A percentile compares a stretch with the other conserved stretches of the same genome.
Evolutionary conservation across 768 basidiomycete genomes (phyloP).

Genomic region (Tylopilus intermedius): DNA sequence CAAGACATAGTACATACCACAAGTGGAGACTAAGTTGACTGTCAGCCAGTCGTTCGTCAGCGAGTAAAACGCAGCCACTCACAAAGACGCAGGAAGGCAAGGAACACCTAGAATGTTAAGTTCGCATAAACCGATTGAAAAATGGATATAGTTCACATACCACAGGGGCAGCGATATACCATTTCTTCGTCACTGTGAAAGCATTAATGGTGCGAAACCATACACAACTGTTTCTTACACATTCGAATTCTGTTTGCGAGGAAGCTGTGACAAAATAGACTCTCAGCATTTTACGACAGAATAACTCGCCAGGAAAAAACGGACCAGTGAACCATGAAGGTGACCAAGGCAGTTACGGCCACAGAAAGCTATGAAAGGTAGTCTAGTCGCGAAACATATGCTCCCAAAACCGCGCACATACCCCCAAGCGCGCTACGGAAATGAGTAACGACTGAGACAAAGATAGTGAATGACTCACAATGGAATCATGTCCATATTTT

Average conservation of each 20-base stretch:
- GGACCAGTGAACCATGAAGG: slow-evolving; percentile 32
- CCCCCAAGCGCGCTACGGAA: slow-evolving; percentile 23
- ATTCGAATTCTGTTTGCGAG: slow-evolving; percentile 33
- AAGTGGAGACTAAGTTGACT: slow-evolving; percentile 23
- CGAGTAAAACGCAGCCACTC: slow-evolving; percentile 5
- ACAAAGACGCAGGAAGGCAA: slow-evolving; percentile 33
- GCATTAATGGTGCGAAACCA: slow-evolving; percentile 1
- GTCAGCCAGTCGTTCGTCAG: slow-evolving; percentile 3
- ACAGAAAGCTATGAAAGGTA: slow-evolving; percentile 24
- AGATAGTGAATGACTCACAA: slow-evolving; percentile 9
- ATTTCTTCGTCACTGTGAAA: slow-evolving; percentile 28
- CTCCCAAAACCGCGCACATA: slow-evolving; percentile 2
- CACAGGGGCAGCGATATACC: slow-evolving; percentile 29
- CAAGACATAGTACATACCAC: slow-evolving; percentile 16
- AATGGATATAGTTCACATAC: slow-evolving; percentile 7
- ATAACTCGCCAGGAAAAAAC: background rate
- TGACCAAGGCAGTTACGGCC: slow-evolving; percentile 28
- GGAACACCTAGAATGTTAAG: slow-evolving; percentile 17
- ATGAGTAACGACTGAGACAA: background rate
- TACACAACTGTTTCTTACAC: slow-evolving; percentile 15
- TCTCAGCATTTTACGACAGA: background rate
- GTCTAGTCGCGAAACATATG: background rate
- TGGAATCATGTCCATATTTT: slow-evolving; percentile 28
- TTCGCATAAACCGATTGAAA: background rate
- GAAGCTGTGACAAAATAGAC: slow-evolving; percentile 14